Evolutionary conservation across 2,329 filamentous ascomycete genomes (phyloP).

Genomic region (Ramularia endophylla): DNA sequence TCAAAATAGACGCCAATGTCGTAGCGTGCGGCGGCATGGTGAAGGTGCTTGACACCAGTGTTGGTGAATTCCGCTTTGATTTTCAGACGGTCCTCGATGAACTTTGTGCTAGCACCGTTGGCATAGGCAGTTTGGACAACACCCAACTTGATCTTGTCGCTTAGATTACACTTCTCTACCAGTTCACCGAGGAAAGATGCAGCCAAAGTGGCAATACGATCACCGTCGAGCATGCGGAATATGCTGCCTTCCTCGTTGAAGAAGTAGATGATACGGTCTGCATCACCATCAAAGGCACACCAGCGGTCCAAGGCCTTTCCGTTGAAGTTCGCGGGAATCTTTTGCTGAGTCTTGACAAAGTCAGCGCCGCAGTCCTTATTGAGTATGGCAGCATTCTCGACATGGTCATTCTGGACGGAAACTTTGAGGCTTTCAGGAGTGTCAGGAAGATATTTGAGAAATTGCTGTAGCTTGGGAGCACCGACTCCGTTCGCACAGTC

Average conservation of each 20-base stretch:
- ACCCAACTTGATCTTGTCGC: slow-evolving; percentile 77
- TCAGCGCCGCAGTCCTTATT: slow-evolving; percentile 93
- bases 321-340: slow-evolving; percentile 76
- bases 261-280: slow-evolving; percentile 93
- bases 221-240: slow-evolving; percentile 91
- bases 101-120: slow-evolving; percentile 90
- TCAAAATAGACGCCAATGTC: slow-evolving; percentile 98
- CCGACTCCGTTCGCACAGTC: slow-evolving; percentile 98
- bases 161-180: slow-evolving; percentile 69
- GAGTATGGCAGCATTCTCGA: slow-evolving; percentile 79
- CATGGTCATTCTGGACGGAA: slow-evolving; percentile 87
- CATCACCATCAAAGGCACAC: slow-evolving; percentile 91
- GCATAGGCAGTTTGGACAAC: slow-evolving; percentile 98
- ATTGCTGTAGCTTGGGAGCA: slow-evolving; percentile 79
- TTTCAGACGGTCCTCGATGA: slow-evolving; percentile 79
- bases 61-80: slow-evolving; percentile 89
- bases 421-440: slow-evolving; percentile 63
- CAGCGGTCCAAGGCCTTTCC: slow-evolving; percentile 69
- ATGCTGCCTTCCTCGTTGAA: slow-evolving; percentile 74
- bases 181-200: slow-evolving; percentile 92
- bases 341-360: slow-evolving; percentile 95
- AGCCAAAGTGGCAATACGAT: slow-evolving; percentile 90
- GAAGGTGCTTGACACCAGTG: slow-evolving; percentile 94
- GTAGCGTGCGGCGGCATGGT: slow-evolving; percentile 92
- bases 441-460: slow-evolving; percentile 74